Evolutionary conservation across 2,329 filamentous ascomycete genomes (phyloP).

Genomic region (Catunica adiposa): DNA sequence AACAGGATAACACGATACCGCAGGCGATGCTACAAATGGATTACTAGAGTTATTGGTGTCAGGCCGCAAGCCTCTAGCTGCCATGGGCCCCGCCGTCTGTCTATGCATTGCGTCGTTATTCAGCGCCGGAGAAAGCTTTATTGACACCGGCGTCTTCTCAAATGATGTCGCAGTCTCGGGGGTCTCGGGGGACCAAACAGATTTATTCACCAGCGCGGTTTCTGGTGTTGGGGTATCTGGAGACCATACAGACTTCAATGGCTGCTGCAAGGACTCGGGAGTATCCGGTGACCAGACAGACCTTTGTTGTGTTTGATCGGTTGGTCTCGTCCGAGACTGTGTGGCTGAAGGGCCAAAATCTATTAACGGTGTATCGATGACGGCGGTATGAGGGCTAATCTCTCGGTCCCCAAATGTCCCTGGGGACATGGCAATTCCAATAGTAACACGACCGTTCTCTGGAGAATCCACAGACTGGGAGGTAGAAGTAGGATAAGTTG

Average conservation of each 20-base stretch:
- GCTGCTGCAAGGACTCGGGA: conserved; percentile 27
- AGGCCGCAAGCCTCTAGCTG: neutral
- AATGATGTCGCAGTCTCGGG: conserved; percentile 32
- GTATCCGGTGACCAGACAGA: conserved; percentile 42
- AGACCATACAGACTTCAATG: conserved; percentile 30
- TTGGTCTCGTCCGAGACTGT: conserved; percentile 14
- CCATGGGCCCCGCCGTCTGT: neutral
- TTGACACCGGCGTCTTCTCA: conserved; percentile 13
- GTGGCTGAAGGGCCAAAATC: conserved; percentile 18
- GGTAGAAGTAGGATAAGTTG: neutral
- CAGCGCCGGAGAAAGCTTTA: conserved; percentile 4
- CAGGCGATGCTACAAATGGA: conserved; percentile 4
- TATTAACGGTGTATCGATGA: conserved; percentile 24
- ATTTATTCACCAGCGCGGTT: conserved; percentile 20
- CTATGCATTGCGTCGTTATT: neutral
- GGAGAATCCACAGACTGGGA: neutral
- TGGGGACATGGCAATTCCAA: conserved; percentile 50
- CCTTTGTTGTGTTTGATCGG: conserved; percentile 5
- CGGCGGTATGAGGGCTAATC: conserved; percentile 35
- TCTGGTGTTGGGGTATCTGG: conserved; percentile 34
- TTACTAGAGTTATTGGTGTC: neutral
- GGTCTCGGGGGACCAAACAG: conserved; percentile 42
- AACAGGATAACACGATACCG: conserved; percentile 10
- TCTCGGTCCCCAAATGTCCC: conserved; percentile 20
- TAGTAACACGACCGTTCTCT: conserved; percentile 50